Base-by-base conservation (phyloP, 164 flowering plant genomes). In the Aristolochia fimbriata region DNA sequence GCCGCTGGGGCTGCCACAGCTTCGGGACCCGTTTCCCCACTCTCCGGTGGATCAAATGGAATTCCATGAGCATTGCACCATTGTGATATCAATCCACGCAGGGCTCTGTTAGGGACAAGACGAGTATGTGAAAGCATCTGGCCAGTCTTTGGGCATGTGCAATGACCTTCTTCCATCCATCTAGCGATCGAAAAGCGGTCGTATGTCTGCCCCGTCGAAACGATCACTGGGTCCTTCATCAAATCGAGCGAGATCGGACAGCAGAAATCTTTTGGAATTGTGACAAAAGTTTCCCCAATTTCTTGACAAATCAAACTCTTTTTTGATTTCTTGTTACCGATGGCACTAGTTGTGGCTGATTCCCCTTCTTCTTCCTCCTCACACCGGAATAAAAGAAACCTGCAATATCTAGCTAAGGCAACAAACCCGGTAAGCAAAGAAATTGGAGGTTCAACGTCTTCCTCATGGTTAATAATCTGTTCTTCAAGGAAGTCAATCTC, bases 401-500 rank as follows among this genome's bases (percentile, higher is more conserved):
- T 79, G 59, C 83, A 76, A 66, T 88, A 94, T 57, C 99, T 46
- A 15, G 75, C 69, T 1, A 94, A 51, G 0, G 91, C 96, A 20
- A 91, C 83, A 61, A 91, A 79, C 41, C 95, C 93, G 63, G 80
- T 78, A n/a, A 88, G 78, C 57, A 88, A 82, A 0, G 89, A 68
- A 6, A 73, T 78, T 0, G 80, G 60, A 0, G 99, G 91, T 65
- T 88, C 93, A 24, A 81, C 66, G 65, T 84, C 96, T 8, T 85
- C 93, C 45, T 81, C 96, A 21, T 80, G 84, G 63, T 78, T 75
- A 58, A 68, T 76, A 69, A 88, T 78, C 66, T 87, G 86, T 68
- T 91, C 99, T 68, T 91, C 99, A 61, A 94, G 71, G 64, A 78
- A 82, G 75, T 88, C 99, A 71, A 91, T 91, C 70, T 94, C 99